phyloP scores from a whole-genome alignment of 345 rosid species.

The Brassica cretica region DNA sequence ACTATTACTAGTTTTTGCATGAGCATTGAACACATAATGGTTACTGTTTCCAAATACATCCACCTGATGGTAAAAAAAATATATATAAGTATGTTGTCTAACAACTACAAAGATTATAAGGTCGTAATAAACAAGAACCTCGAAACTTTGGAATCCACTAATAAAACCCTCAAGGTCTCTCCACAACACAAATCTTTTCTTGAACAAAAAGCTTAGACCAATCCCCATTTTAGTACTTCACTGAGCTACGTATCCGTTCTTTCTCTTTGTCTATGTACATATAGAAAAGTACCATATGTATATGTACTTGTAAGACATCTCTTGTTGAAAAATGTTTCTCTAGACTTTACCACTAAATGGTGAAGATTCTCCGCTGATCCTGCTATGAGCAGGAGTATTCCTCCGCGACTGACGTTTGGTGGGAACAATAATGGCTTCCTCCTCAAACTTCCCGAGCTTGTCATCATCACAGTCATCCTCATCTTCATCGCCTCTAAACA shows the following conservation, averaged over 20 bases:
- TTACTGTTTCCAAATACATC: not conserved
- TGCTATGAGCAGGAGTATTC: conserved; percentile 60
- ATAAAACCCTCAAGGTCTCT: not conserved
- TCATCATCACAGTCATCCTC: conserved; percentile 44
- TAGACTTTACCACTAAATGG: conserved; percentile 39
- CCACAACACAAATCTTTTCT: conserved; percentile 10
- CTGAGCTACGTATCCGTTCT: conserved; percentile 1
- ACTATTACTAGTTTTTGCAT: no score
- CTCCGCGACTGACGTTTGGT: conserved; percentile 64
- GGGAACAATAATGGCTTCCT: conserved; percentile 62
- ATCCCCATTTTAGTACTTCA: conserved; percentile 1
- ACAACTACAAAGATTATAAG: not conserved
- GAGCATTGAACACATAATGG: not conserved
- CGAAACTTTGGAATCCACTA: not conserved
- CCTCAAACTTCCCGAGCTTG: conserved; percentile 42
- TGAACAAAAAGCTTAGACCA: not conserved
- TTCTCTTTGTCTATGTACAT: conserved; percentile 17
- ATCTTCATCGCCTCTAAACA: conserved; percentile 57
- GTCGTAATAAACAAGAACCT: conserved; percentile 3
- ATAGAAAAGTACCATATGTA: conserved; percentile 18
- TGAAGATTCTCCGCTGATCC: conserved; percentile 46
- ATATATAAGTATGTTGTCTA: not conserved
- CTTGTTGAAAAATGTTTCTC: conserved; percentile 3
- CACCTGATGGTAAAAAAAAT: not conserved
- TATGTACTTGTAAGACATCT: not conserved